Conservation (phyloP, 495 filamentous ascomycete species). For the Penicillium flavigenum region DNA sequence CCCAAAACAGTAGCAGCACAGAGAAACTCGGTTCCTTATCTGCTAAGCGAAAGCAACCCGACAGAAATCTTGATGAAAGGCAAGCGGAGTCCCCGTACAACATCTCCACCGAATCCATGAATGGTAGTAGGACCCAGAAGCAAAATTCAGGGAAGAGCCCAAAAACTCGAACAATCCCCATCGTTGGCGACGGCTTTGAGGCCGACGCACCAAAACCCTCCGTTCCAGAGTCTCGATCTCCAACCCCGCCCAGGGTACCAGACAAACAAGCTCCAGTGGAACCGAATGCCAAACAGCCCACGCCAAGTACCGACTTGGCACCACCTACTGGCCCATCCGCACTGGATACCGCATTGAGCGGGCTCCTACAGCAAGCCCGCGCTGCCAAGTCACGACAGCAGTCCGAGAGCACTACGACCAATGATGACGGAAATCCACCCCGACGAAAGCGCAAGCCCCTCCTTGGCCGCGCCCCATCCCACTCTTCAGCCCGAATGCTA, state of each 20-base stretch:
- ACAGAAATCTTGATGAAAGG: slow-evolving; percentile 1
- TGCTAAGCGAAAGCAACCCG: slow-evolving; percentile 16
- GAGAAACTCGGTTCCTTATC: slow-evolving; percentile 25
- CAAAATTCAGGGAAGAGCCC: slow-evolving; percentile 5
- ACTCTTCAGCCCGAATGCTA: slow-evolving; percentile 31
- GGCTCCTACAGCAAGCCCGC: slow-evolving; percentile 44
- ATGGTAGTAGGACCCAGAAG: slow-evolving; percentile 1
- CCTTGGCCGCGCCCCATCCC: slow-evolving; percentile 50
- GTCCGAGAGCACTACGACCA: slow-evolving; percentile 15
- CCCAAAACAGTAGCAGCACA: slow-evolving; percentile 25
- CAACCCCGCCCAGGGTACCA: slow-evolving; percentile 18
- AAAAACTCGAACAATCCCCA: slow-evolving; percentile 12
- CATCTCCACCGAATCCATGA: not conserved
- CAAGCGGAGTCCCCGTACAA: slow-evolving; percentile 3
- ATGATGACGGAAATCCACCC: slow-evolving; percentile 20
- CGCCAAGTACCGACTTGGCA: slow-evolving; percentile 17
- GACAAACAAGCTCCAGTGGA: slow-evolving; percentile 12
- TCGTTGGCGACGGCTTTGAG: slow-evolving; percentile 25
- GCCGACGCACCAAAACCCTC: slow-evolving; percentile 32
- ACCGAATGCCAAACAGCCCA: slow-evolving; percentile 18
- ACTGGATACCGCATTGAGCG: slow-evolving; percentile 40
- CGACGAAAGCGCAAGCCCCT: slow-evolving; percentile 41
- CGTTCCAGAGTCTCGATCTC: slow-evolving; percentile 32
- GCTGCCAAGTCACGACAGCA: slow-evolving; percentile 36
- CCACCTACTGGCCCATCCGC: slow-evolving; percentile 27